Percentiles rank a stretch among this genome's conserved stretches.
Conservation (phyloP, 257 asterid species). For the Nicotiana otophora region DNA sequence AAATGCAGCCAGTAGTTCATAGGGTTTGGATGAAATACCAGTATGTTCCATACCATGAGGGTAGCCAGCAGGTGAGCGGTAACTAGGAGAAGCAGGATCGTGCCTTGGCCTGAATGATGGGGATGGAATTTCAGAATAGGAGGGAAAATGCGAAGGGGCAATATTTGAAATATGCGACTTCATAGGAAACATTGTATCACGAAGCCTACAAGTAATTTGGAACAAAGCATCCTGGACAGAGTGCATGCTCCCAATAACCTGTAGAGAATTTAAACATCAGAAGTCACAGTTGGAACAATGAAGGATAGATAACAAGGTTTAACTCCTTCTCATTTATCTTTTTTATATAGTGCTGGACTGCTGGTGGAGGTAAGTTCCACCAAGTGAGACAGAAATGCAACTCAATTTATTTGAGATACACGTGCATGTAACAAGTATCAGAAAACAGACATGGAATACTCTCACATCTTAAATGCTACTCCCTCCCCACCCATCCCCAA, state of each 20-base stretch:
- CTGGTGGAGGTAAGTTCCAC: background rate
- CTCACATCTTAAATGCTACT: background rate
- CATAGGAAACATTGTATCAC: conserved; percentile 18
- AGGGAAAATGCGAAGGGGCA: conserved; percentile 7
- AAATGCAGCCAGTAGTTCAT: conserved; percentile 5
- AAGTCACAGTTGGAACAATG: background rate
- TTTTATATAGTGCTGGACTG: background rate
- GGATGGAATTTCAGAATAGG: conserved; percentile 16
- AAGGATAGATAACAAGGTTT: background rate
- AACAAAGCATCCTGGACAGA: conserved; percentile 22
- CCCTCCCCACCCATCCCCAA: background rate
- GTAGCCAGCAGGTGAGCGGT: conserved; percentile 14
- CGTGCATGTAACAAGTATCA: background rate
- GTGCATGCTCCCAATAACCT: conserved; percentile 24
- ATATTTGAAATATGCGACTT: conserved; percentile 2
- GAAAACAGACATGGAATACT: background rate
- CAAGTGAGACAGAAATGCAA: background rate
- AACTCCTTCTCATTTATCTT: background rate
- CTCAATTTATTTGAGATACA: background rate
- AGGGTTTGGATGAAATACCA: background rate
- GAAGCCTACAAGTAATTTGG: conserved; percentile 22
- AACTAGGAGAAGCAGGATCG: conserved; percentile 21
- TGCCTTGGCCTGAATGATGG: conserved; percentile 18
- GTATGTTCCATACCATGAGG: conserved; percentile 11
- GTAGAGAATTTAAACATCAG: conserved; percentile 9